These are phyloP conservation scores for Polytolypa hystricis DNA, from an alignment of 2,329 filamentous ascomycete species.

Conservation along the genomic window DNA sequence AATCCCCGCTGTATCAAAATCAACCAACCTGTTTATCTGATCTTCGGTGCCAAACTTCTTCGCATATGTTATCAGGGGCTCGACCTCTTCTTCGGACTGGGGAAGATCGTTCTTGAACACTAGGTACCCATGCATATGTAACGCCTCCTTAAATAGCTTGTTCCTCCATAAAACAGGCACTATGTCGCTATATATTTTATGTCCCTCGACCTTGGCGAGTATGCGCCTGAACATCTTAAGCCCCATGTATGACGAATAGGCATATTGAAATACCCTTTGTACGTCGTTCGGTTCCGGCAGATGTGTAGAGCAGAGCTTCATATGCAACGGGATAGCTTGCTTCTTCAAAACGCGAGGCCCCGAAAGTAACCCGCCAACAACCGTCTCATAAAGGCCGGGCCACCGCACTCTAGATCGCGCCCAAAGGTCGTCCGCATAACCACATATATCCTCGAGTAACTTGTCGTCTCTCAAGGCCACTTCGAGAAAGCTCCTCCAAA, in stretches of 20 bases:
- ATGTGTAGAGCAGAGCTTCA: conserved; percentile 24
- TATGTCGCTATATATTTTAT: conserved; percentile 34
- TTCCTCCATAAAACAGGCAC: conserved; percentile 30
- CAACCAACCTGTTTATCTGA: conserved; percentile 7
- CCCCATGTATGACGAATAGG: conserved; percentile 15
- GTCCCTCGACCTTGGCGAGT: conserved; percentile 27
- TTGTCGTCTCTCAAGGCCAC: conserved; percentile 23
- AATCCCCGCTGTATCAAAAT: conserved; percentile 7
- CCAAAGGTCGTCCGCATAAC: conserved; percentile 32
- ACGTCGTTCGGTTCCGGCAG: conserved; percentile 22
- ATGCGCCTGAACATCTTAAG: conserved; percentile 31
- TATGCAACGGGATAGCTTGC: conserved; percentile 28
- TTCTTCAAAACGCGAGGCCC: conserved; percentile 14
- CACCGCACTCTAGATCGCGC: conserved; percentile 28
- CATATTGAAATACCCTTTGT: conserved; percentile 19
- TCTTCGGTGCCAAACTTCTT: conserved; percentile 6
- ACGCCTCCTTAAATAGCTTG: conserved; percentile 28
- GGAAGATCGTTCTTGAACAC: conserved; percentile 34
- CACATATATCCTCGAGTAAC: conserved; percentile 23
- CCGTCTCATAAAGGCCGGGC: conserved; percentile 25
- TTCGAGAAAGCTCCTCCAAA: conserved; percentile 33
- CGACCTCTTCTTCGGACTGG: conserved; percentile 23
- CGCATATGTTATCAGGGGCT: conserved; percentile 28
- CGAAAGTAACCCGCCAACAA: conserved; percentile 24
- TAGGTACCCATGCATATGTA: conserved; percentile 38